Evolutionary conservation across 306 rosid genomes (phyloP).

Genomic region (Trifolium fragiferum): DNA sequence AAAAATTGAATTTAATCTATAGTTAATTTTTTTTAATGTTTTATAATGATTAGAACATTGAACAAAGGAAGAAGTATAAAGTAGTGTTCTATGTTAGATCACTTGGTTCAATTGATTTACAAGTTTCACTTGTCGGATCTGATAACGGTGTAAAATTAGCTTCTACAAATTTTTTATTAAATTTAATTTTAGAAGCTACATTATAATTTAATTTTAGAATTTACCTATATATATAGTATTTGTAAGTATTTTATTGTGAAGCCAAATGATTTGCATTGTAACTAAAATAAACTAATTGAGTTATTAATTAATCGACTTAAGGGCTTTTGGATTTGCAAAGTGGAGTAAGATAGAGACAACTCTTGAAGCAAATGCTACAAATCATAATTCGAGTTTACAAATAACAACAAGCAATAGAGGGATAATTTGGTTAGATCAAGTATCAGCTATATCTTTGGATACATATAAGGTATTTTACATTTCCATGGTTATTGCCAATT

Average conservation of each 20-base stretch:
- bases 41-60: constrained; percentile 57
- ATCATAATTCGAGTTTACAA: constrained; percentile 39
- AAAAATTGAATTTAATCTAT: too few species aligned
- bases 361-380: constrained; percentile 31
- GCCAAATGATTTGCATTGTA: neutral
- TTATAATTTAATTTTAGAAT: too few species aligned
- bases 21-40: neutral
- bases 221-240: too few species aligned
- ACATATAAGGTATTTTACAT: constrained; percentile 31
- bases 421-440: constrained; percentile 42
- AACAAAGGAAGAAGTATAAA: constrained; percentile 61
- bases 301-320: neutral
- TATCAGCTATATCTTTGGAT: constrained; percentile 45
- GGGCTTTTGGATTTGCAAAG: neutral
- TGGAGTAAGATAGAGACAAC: constrained; percentile 36
- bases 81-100: constrained; percentile 58
- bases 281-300: too few species aligned
- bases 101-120: constrained; percentile 51
- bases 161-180: constrained; percentile 35
- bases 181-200: neutral
- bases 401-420: constrained; percentile 34
- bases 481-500: too few species aligned
- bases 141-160: constrained; percentile 47
- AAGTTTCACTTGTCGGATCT: constrained; percentile 55
- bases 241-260: too few species aligned